Evolutionary conservation across 2,329 filamentous ascomycete genomes (phyloP).

Genomic region (Penicillium vulpinum): DNA sequence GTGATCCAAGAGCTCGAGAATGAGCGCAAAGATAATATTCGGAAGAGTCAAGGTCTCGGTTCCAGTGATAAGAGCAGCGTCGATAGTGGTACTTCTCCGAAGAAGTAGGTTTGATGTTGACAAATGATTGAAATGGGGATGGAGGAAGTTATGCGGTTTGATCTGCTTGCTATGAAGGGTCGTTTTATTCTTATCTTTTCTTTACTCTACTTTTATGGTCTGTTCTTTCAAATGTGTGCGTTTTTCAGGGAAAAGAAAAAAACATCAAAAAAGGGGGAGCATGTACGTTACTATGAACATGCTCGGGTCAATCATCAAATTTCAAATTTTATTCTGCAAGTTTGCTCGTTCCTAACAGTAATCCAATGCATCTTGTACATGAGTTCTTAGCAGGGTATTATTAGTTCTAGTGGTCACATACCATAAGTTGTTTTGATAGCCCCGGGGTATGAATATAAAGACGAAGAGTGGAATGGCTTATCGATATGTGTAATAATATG

Average conservation of each 20-base stretch:
- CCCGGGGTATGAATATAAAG: not conserved
- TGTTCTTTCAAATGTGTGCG: not conserved
- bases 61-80: not conserved
- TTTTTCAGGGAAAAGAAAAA: not conserved
- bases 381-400: too few relatives aligned
- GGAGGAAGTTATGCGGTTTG: not conserved
- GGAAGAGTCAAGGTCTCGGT: not conserved
- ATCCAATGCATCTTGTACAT: not conserved
- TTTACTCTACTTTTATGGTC: not conserved
- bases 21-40: not conserved
- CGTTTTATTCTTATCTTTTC: not conserved
- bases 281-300: not conserved
- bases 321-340: not conserved
- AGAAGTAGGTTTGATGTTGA: not conserved
- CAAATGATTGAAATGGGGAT: not conserved
- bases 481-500: not conserved
- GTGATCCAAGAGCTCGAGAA: constrained; percentile 1
- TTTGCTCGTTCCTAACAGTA: not conserved
- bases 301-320: not conserved
- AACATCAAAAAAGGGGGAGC: not conserved
- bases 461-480: not conserved
- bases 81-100: not conserved
- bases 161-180: not conserved
- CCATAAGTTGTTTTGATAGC: not conserved
- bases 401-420: not conserved